Percentiles rank a stretch among this genome's conserved stretches.
phyloP scores from a whole-genome alignment of 805 yeast species.

The Cyberlindnera samutprakarnensis region DNA sequence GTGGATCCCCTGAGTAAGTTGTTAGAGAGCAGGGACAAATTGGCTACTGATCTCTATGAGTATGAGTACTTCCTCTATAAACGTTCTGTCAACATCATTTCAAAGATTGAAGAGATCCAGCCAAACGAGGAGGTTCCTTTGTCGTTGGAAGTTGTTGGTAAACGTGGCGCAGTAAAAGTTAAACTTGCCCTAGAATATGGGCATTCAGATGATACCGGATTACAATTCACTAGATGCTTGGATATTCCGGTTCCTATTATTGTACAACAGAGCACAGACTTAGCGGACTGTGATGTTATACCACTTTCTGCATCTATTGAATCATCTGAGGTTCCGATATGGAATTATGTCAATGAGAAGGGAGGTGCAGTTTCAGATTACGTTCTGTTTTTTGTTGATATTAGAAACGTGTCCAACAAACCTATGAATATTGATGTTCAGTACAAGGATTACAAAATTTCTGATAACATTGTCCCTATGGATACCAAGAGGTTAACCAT shows the following conservation, averaged over 20 bases:
- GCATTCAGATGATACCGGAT: constrained; percentile 24
- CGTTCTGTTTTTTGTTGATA: constrained; percentile 62
- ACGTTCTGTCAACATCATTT: constrained; percentile 43
- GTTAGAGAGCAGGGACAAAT: constrained; percentile 37
- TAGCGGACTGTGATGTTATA: constrained; percentile 68
- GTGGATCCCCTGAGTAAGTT: constrained; percentile 54
- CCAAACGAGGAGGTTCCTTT: constrained; percentile 36
- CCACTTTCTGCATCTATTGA: constrained; percentile 37
- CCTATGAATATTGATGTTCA: constrained; percentile 31
- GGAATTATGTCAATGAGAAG: constrained; percentile 21
- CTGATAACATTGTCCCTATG: constrained; percentile 30
- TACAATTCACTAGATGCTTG: constrained; percentile 44
- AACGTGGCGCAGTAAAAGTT: constrained; percentile 64
- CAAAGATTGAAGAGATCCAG: constrained; percentile 17
- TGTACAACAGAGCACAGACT: constrained; percentile 64
- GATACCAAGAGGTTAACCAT: constrained; percentile 55
- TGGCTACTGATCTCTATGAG: constrained; percentile 64
- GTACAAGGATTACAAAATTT: constrained; percentile 22
- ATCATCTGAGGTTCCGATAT: constrained; percentile 15
- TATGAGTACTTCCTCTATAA: constrained; percentile 60
- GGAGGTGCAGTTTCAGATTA: constrained; percentile 32
- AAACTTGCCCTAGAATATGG: constrained; percentile 62
- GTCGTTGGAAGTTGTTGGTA: constrained; percentile 57
- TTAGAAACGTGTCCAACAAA: constrained; percentile 76
- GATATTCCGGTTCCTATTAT: constrained; percentile 64